Base-by-base conservation (phyloP, 768 basidiomycete genomes). In the Agrocybe pediades region DNA sequence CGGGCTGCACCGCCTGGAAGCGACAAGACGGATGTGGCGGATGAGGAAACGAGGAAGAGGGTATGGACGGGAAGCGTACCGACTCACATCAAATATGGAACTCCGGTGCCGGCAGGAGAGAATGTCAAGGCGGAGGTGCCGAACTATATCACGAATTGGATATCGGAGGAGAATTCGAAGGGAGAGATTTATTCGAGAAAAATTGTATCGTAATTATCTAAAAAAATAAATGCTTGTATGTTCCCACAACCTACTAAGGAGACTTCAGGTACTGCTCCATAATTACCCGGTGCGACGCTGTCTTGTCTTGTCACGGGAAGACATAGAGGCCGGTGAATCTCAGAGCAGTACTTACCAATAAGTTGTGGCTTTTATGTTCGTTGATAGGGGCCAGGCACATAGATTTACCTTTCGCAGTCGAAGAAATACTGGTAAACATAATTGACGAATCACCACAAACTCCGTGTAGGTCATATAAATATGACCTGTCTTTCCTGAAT, bases 51-150 rank as follows among this genome's bases (percentile, higher is more conserved):
- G 48, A 39, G 42, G 26, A 41, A 50, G 29, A 52, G 58, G n/a
- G 61, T 65, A 11, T 68, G 67, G 64, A 63, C 60, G 9, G 67
- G 67, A 0, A 62, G 65, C 29, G 43, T 67, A 0, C 64, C 65
- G 3, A 41, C 56, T 15, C 50, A 48, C n/a, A 41, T 52, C 16
- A 46, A 20, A 1, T 64, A 64, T 30, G 64, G 64, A 2, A 43
- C 53, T 3, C 65, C 65, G 1, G 40, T 65, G 20, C 54, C 65
- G 1, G 57, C 47, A 6, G 41, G 27, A n/a, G 60, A 65, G 33
- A 66, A 66, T 50, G n/a, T 30, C 11, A 51, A 63, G 24, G 19
- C 21, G 9, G 11, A 23, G 1, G 53, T 66, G 0, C 65, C 65
- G 3, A 40, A 30, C 5, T 53, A 63, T 51, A 49, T 66, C 1